Evolutionary conservation across 345 rosid species (phyloP).

Genomic region (Punica granatum): DNA sequence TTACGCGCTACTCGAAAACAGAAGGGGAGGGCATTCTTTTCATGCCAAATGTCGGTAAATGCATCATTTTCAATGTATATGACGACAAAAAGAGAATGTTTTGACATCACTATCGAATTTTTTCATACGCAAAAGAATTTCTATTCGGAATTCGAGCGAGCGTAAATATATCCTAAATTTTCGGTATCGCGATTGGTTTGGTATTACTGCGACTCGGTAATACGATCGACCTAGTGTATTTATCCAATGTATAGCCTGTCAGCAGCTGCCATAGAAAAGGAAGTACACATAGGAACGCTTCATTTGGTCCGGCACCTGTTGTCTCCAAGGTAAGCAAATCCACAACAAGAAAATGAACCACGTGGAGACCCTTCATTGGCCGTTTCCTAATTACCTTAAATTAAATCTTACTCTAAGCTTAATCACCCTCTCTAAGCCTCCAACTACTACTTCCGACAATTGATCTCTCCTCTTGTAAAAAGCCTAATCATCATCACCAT

Average conservation of each 20-base stretch:
- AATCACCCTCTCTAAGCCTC: conserved; percentile 21
- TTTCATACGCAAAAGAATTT: too few relatives aligned
- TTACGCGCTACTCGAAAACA: too few relatives aligned
- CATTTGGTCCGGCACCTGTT: conserved; percentile 18
- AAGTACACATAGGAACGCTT: conserved; percentile 2
- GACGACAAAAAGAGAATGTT: too few relatives aligned
- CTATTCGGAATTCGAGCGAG: too few relatives aligned
- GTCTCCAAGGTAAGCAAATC: conserved; percentile 29
- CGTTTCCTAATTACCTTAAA: conserved; percentile 12
- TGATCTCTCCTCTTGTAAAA: background rate
- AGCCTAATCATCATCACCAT: background rate
- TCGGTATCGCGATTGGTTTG: too few relatives aligned
- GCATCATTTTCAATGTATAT: too few relatives aligned
- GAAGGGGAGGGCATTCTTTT: too few relatives aligned
- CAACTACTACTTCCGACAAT: conserved; percentile 23
- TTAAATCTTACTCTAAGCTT: conserved; percentile 16
- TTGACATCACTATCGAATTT: too few relatives aligned
- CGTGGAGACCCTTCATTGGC: conserved; percentile 38
- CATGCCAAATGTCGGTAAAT: too few relatives aligned
- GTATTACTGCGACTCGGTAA: too few relatives aligned
- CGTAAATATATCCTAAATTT: too few relatives aligned
- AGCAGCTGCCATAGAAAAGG: conserved; percentile 11
- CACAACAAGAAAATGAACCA: conserved; percentile 21
- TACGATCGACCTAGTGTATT: background rate
- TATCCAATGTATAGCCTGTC: background rate